A percentile compares a stretch with the other conserved stretches of the same genome.
Evolutionary conservation across 345 rosid species (phyloP).

Genomic region (Hypericum perforatum): DNA sequence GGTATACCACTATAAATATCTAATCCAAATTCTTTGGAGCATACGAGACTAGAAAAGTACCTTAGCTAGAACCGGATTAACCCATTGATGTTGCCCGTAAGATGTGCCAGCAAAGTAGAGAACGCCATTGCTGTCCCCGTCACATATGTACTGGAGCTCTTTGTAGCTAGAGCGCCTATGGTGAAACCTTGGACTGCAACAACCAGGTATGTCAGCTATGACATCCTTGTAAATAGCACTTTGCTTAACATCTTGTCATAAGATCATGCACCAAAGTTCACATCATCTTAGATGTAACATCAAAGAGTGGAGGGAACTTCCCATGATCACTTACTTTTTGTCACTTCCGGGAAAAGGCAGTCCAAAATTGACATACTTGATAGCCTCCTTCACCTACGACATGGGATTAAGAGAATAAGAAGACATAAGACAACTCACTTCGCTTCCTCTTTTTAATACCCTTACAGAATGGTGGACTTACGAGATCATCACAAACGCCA

Average conservation of each 20-base stretch:
- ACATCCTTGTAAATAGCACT: neutral
- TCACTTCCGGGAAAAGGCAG: constrained; percentile 30
- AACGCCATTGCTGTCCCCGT: constrained; percentile 98
- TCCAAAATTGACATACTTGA: constrained; percentile 34
- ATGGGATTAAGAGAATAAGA: constrained; percentile 11
- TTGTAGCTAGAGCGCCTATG: constrained; percentile 84
- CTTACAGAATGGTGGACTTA: constrained; percentile 28
- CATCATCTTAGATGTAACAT: neutral
- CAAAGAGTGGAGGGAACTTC: neutral
- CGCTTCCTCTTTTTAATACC: neutral
- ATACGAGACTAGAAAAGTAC: constrained; percentile 19
- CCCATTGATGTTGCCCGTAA: constrained; percentile 90
- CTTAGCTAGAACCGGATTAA: constrained; percentile 87
- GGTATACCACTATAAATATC: too few species aligned
- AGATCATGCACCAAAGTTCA: too few species aligned
- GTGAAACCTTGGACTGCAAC: constrained; percentile 47
- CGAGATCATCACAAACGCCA: constrained; percentile 38
- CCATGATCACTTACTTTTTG: constrained; percentile 39
- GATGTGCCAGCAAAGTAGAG: constrained; percentile 81
- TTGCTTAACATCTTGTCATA: neutral
- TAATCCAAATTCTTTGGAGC: neutral
- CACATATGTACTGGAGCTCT: constrained; percentile 91
- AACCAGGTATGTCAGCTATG: constrained; percentile 2
- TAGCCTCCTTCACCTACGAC: constrained; percentile 60
- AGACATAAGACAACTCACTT: neutral